Evolutionary conservation across 2,329 filamentous ascomycete species (phyloP).

Genomic region (Paraconiothyrium brasiliense): DNA sequence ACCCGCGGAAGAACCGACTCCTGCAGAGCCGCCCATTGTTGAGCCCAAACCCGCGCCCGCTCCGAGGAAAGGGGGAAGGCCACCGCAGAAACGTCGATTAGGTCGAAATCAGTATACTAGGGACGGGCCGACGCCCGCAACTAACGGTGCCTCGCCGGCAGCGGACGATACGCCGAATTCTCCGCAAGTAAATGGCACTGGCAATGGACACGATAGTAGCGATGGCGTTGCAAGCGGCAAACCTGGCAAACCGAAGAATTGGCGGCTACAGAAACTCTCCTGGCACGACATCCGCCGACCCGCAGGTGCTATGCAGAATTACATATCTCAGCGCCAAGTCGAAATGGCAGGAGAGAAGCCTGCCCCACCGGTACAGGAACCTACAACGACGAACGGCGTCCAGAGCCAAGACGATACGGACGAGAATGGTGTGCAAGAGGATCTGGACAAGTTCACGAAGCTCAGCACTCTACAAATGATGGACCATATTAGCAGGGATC

Average conservation of each 20-base stretch:
- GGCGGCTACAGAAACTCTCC: slow-evolving; percentile 69
- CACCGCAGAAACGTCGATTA: slow-evolving; percentile 45
- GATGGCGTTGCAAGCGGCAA: slow-evolving; percentile 63
- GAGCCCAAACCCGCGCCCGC: slow-evolving; percentile 40
- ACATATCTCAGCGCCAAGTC: slow-evolving; percentile 87
- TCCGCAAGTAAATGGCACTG: slow-evolving; percentile 44
- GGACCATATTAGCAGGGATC: slow-evolving; percentile 81
- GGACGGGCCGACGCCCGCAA: slow-evolving; percentile 41
- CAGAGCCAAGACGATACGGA: slow-evolving; percentile 31
- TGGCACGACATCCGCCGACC: slow-evolving; percentile 90
- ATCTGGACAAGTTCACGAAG: slow-evolving; percentile 68
- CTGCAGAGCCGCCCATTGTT: slow-evolving; percentile 36
- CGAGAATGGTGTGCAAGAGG: slow-evolving; percentile 60
- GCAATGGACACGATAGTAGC: slow-evolving; percentile 61
- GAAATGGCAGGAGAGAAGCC: slow-evolving; percentile 75
- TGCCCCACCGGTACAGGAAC: slow-evolving; percentile 36
- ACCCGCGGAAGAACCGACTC: slow-evolving; percentile 33
- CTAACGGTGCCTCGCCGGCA: slow-evolving; percentile 46
- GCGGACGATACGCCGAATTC: slow-evolving; percentile 40
- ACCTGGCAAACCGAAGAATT: slow-evolving; percentile 68
- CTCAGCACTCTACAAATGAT: slow-evolving; percentile 88
- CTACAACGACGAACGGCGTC: slow-evolving; percentile 35
- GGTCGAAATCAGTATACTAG: slow-evolving; percentile 52
- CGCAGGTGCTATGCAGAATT: slow-evolving; percentile 85
- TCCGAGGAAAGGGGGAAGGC: slow-evolving; percentile 46